phyloP scores from a whole-genome alignment of 768 basidiomycete genomes.

The Boletus fagicola region DNA sequence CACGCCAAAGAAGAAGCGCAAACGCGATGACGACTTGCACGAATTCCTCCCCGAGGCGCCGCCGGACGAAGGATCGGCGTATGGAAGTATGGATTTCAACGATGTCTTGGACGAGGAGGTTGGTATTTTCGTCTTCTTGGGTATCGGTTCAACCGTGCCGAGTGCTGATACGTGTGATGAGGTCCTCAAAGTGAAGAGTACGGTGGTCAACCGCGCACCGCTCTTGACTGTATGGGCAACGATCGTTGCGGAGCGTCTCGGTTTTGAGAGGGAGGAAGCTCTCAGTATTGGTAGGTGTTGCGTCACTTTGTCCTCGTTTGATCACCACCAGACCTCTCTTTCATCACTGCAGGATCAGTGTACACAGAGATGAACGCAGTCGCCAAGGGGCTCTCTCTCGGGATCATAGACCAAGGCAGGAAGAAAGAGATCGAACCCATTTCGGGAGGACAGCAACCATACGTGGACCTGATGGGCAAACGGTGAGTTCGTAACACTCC shows the following conservation, averaged over 20 bases:
- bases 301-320: not conserved
- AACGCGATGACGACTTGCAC: slow-evolving; percentile 45
- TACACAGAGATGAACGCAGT: slow-evolving; percentile 93
- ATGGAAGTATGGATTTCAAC: slow-evolving; percentile 65
- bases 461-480: slow-evolving; percentile 81
- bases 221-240: slow-evolving; percentile 94
- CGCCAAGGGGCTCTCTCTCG: slow-evolving; percentile 80
- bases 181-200: slow-evolving; percentile 58
- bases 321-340: not conserved
- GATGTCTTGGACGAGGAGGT: slow-evolving; percentile 75
- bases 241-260: slow-evolving; percentile 79
- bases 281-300: slow-evolving; percentile 75
- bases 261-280: slow-evolving; percentile 87
- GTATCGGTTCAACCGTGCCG: not conserved
- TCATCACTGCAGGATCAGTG: slow-evolving; percentile 61
- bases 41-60: slow-evolving; percentile 56
- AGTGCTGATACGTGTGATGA: slow-evolving; percentile 29
- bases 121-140: slow-evolving; percentile 12
- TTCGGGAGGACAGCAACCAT: slow-evolving; percentile 67
- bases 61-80: slow-evolving; percentile 46
- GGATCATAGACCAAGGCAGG: slow-evolving; percentile 61
- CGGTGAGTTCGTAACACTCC: slow-evolving; percentile 39
- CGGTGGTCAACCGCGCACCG: slow-evolving; percentile 86
- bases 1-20: slow-evolving; percentile 53
- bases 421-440: slow-evolving; percentile 55